Conservation (phyloP, 2,329 filamentous ascomycete species). For the Blastomyces emzantsi region DNA sequence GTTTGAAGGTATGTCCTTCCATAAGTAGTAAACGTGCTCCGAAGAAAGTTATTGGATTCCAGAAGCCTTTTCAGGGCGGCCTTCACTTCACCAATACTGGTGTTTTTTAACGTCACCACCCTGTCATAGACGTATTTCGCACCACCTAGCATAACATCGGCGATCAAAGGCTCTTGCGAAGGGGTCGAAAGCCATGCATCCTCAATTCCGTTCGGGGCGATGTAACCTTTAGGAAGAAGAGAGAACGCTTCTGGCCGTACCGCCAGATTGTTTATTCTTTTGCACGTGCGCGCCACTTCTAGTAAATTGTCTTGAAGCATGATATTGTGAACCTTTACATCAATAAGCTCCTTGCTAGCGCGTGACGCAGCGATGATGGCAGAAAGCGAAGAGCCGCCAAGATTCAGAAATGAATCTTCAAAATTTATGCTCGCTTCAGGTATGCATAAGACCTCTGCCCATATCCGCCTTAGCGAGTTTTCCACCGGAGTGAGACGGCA, state of each 20-base stretch:
- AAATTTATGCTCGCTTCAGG: slow-evolving; percentile 9
- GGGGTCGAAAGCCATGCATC: not conserved
- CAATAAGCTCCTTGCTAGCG: slow-evolving; percentile 7
- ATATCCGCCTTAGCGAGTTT: not conserved
- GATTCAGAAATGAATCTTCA: slow-evolving; percentile 12
- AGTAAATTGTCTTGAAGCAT: slow-evolving; percentile 8
- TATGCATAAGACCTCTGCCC: slow-evolving; percentile 9
- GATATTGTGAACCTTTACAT: slow-evolving; percentile 11
- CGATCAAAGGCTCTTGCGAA: slow-evolving; percentile 3
- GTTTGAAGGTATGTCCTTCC: slow-evolving; percentile 13
- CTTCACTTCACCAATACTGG: slow-evolving; percentile 5
- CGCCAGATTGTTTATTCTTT: not conserved
- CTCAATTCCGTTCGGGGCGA: not conserved
- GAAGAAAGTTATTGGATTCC: slow-evolving; percentile 8
- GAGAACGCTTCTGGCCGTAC: not conserved
- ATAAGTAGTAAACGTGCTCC: slow-evolving; percentile 14
- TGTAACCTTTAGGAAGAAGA: not conserved
- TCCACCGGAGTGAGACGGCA: not conserved
- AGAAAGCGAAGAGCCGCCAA: slow-evolving; percentile 15
- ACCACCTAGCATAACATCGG: not conserved
- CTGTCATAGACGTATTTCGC: slow-evolving; percentile 1
- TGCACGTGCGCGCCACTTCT: not conserved
- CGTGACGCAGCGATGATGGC: slow-evolving; percentile 12
- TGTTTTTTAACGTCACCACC: not conserved
- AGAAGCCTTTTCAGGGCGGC: slow-evolving; percentile 9